Base-by-base conservation (phyloP, 208 protist species). In the Acanthamoeba royreba region DNA sequence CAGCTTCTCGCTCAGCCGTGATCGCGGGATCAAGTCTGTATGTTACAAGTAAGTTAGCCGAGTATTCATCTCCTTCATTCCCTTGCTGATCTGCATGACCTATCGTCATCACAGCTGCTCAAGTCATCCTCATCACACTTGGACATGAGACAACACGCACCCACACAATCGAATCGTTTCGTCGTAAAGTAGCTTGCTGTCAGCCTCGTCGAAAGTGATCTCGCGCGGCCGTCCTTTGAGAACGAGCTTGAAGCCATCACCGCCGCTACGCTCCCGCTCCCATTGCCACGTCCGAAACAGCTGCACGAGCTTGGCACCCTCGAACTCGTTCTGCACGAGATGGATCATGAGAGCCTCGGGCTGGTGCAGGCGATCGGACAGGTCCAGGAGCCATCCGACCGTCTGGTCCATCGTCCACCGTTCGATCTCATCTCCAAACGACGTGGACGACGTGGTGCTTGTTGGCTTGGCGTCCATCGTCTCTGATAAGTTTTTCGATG, bases 231-330 rank as follows among this genome's bases (percentile, higher is more conserved):
- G n/a, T 17, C 83, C 53, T 25, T 58, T 66, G 17, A 66, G 15
- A 3, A 17, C 17, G 17, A 66, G 25, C 15, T 35, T 19, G n/a
- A 9, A 77, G 74, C 7, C 45, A 28, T 85, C 45, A 47, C 35
- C 33, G 5, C 31, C 43, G 35, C 5, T 49, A 4, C 31, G 83
- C 52, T 66, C 52, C 83, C 83, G 63, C 15, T 58, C 83, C 83
- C 52, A 69, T 40, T 90, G 83, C 83, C 83, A 90, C 1, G 46
- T 90, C 13, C 83, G n/a, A 3, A 90, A 69, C 7, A 90, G 33
- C 46, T 90, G 52, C 83, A 63, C 83, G 19, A 90, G 47, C 53
- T 90, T 58, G 53, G 52, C 28, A 22, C 83, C 83, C n/a, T 90
- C 83, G 35, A 66, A 69, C 2, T 90, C 52, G 38, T 90, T 58